Conservation (phyloP, 2,329 filamentous ascomycete genomes). For the Plenodomus lindquistii region DNA sequence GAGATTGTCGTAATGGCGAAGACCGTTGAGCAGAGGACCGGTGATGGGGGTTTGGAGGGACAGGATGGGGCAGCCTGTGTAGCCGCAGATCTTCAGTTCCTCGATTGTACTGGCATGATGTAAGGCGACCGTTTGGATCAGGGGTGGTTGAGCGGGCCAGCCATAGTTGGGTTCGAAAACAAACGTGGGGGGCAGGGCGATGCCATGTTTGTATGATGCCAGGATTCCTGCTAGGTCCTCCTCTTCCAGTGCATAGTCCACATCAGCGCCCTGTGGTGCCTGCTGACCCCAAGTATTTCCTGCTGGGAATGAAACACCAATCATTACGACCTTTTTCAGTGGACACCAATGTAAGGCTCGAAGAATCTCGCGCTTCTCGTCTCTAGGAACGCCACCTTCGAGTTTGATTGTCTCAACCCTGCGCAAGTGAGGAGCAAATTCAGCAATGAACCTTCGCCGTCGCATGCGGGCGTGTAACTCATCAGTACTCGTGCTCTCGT, state of each 20-base stretch:
- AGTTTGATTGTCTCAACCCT: constrained; percentile 51
- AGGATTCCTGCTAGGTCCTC: constrained; percentile 33
- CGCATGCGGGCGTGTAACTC: constrained; percentile 28
- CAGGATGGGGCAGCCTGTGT: constrained; percentile 49
- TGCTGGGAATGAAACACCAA: constrained; percentile 48
- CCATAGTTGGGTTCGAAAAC: constrained; percentile 45
- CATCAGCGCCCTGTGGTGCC: constrained; percentile 32
- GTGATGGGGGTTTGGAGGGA: constrained; percentile 46
- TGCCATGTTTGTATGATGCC: constrained; percentile 28
- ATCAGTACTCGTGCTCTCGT: constrained; percentile 19
- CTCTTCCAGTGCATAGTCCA: constrained; percentile 30
- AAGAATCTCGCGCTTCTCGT: constrained; percentile 52
- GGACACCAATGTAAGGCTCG: constrained; percentile 49
- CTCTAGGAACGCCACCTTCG: constrained; percentile 52
- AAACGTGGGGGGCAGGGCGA: constrained; percentile 22
- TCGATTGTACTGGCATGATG: constrained; percentile 47
- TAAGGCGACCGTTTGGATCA: constrained; percentile 49
- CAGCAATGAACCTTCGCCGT: constrained; percentile 46
- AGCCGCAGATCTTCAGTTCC: constrained; percentile 55
- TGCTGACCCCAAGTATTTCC: constrained; percentile 52
- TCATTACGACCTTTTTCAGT: constrained; percentile 51
- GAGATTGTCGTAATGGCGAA: constrained; percentile 50
- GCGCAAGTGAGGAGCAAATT: constrained; percentile 49
- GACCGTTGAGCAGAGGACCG: constrained; percentile 41
- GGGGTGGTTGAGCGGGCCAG: constrained; percentile 45